A percentile compares a stretch with the other conserved stretches of the same genome.
These are phyloP conservation scores for Amylostereum areolatum DNA, from an alignment of 1,284 basidiomycete species.

Conservation along the genomic window DNA sequence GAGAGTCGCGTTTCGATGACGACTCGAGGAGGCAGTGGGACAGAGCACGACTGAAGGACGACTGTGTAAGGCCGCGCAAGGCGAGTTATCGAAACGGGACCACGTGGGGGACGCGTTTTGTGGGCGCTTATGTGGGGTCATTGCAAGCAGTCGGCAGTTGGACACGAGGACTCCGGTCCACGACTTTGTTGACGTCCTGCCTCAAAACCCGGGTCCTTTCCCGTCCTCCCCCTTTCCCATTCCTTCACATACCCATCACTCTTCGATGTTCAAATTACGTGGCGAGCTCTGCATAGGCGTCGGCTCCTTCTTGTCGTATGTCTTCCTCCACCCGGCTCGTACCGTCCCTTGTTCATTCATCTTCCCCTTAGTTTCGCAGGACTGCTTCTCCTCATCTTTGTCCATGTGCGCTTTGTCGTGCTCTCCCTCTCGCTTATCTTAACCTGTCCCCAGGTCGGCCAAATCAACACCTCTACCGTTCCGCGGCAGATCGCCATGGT, in stretches of 20 bases:
- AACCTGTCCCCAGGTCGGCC: constrained; percentile 55
- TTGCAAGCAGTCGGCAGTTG: too few relatives aligned
- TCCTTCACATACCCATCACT: constrained; percentile 26
- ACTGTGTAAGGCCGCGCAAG: too few relatives aligned
- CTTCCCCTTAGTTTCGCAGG: constrained; percentile 47
- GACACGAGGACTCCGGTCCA: too few relatives aligned
- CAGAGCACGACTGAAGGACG: too few relatives aligned
- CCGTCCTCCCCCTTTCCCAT: constrained; percentile 14
- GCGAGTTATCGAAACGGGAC: too few relatives aligned
- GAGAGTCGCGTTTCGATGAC: too few relatives aligned
- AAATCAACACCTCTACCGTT: constrained; percentile 70
- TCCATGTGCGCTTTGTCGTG: constrained; percentile 49
- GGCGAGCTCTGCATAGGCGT: constrained; percentile 68
- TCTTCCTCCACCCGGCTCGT: constrained; percentile 13
- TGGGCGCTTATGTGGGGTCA: too few relatives aligned
- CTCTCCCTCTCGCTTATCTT: constrained; percentile 20
- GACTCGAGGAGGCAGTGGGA: too few relatives aligned
- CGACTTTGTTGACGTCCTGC: too few relatives aligned
- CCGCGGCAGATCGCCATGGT: constrained; percentile 72
- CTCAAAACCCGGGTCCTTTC: too few relatives aligned
- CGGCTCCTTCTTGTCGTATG: constrained; percentile 64
- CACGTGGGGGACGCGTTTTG: too few relatives aligned
- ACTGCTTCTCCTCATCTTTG: constrained; percentile 69
- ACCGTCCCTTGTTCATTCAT: constrained; percentile 16
- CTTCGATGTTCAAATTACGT: constrained; percentile 26